Evolutionary conservation across 306 rosid genomes (phyloP).

Genomic region (Prunus campanulata): DNA sequence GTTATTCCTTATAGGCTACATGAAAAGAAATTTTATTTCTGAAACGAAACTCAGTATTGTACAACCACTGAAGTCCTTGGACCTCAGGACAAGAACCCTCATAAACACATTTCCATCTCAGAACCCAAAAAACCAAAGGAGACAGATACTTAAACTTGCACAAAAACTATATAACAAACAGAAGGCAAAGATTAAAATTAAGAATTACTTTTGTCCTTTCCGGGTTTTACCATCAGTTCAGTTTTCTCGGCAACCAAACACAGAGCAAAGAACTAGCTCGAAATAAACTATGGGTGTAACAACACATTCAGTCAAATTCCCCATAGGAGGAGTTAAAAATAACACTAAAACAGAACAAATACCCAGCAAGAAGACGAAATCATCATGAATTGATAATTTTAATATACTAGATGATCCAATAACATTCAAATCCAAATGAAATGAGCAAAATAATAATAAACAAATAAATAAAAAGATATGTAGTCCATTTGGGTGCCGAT

Average conservation of each 20-base stretch:
- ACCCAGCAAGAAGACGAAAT: neutral
- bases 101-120: neutral
- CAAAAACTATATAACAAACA: neutral
- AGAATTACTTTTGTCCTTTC: neutral
- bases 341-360: neutral
- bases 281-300: neutral
- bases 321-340: neutral
- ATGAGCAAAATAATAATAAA: neutral
- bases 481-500: neutral
- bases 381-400: neutral
- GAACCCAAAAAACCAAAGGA: neutral
- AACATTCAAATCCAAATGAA: neutral
- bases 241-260: constrained; percentile 5
- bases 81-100: neutral
- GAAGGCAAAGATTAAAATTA: neutral
- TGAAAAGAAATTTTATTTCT: neutral
- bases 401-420: neutral
- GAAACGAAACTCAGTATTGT: neutral
- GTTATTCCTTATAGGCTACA: too few species aligned
- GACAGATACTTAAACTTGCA: neutral
- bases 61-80: neutral
- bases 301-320: neutral
- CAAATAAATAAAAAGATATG: neutral
- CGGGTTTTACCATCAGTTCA: neutral
- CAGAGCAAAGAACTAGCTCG: neutral